phyloP scores from a whole-genome alignment of 306 rosid species.

The Hylodesmum podocarpum region DNA sequence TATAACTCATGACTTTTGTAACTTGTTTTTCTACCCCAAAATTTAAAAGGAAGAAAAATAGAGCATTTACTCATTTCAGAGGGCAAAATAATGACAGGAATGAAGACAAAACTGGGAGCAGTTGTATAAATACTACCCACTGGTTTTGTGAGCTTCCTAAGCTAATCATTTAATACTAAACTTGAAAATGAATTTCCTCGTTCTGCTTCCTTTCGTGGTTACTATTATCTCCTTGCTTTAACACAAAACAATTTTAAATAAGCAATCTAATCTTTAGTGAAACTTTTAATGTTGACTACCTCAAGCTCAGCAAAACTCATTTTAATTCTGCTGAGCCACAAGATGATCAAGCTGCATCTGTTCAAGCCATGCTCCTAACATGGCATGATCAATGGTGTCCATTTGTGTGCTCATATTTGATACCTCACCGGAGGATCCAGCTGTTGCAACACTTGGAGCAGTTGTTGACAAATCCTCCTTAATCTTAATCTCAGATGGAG shows the following conservation, averaged over 20 bases:
- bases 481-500: background rate
- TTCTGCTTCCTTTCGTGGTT: background rate
- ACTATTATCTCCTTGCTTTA: background rate
- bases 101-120: constrained; percentile 4
- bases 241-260: background rate
- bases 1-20: background rate
- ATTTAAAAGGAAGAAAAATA: background rate
- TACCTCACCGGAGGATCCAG: background rate
- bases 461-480: background rate
- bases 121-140: background rate
- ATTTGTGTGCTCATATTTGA: background rate
- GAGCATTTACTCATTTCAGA: background rate
- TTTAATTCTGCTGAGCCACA: background rate
- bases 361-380: background rate
- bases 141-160: background rate
- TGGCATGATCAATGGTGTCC: background rate
- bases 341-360: constrained; percentile 6
- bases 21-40: background rate
- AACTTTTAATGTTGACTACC: background rate
- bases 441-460: background rate
- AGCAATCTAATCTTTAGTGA: background rate
- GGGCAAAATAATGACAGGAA: background rate
- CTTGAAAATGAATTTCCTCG: background rate
- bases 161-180: background rate
- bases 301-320: background rate